Evolutionary conservation across 148 eudicot species (phyloP).

Genomic region (Vaccinium darrowii): DNA sequence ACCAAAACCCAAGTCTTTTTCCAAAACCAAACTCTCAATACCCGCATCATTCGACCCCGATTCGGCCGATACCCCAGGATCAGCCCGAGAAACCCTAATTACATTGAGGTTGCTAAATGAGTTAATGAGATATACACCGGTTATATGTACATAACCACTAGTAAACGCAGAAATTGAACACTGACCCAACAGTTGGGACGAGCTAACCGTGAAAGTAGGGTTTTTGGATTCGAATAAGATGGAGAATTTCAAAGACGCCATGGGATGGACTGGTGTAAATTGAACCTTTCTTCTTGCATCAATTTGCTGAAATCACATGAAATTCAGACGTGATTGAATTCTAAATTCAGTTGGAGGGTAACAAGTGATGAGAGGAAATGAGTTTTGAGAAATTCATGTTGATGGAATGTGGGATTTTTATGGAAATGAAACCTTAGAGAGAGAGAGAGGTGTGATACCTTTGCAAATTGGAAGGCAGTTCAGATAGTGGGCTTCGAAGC

Average conservation of each 20-base stretch:
- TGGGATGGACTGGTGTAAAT: constrained; percentile 8
- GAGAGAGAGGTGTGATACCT: not conserved
- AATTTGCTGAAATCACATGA: not conserved
- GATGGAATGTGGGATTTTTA: not conserved
- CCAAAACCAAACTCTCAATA: constrained; percentile 23
- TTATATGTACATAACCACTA: constrained; percentile 26
- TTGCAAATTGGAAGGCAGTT: not conserved
- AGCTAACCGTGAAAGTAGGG: constrained; percentile 29
- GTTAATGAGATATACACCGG: constrained; percentile 31
- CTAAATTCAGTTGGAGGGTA: not conserved
- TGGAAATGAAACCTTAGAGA: not conserved
- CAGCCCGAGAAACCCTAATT: constrained; percentile 41
- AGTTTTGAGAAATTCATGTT: not conserved
- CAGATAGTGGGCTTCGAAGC: not conserved
- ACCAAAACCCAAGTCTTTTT: constrained; percentile 18
- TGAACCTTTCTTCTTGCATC: not conserved
- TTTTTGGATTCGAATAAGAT: constrained; percentile 39
- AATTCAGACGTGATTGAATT: not conserved
- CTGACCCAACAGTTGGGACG: constrained; percentile 26
- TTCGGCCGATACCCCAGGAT: constrained; percentile 35
- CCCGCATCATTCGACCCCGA: constrained; percentile 25
- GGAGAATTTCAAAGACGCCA: constrained; percentile 47
- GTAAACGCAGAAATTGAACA: constrained; percentile 28
- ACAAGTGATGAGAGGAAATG: not conserved
- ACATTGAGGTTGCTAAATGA: constrained; percentile 31